phyloP scores from a whole-genome alignment of 495 filamentous ascomycete species.

The Letharia lupina region DNA sequence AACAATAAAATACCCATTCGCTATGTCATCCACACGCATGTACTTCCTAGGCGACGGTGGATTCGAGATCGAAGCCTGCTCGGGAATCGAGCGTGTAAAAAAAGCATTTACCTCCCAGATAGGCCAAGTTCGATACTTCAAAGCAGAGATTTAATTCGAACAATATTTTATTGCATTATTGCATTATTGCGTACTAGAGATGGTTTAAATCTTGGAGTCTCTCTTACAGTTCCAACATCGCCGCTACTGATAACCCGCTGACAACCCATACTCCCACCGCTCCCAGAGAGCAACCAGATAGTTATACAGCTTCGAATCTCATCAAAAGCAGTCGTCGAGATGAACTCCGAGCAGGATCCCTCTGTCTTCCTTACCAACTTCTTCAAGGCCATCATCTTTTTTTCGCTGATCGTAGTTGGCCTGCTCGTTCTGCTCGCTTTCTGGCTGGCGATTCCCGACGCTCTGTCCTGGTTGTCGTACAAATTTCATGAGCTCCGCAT shows the following conservation, averaged over 20 bases:
- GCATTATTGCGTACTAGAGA: neutral
- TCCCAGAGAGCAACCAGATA: neutral
- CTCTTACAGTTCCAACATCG: neutral
- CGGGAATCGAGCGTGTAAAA: neutral
- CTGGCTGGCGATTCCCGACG: neutral
- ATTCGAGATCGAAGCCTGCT: too few species aligned
- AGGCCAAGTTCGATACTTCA: neutral
- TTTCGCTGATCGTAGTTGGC: neutral
- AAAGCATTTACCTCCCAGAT: neutral
- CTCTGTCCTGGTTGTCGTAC: neutral
- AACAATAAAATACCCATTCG: too few species aligned
- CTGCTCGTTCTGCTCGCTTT: neutral
- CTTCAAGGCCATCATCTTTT: neutral
- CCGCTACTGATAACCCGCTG: neutral
- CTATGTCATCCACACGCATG: too few species aligned
- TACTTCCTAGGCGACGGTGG: too few species aligned
- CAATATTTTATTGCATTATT: neutral
- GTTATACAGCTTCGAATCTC: neutral
- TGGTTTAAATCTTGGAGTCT: neutral
- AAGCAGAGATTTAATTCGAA: neutral
- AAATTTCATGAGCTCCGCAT: neutral
- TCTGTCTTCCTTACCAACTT: neutral
- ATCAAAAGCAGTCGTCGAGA: neutral
- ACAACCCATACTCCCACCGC: neutral
- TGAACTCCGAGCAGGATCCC: neutral